Evolutionary conservation across 176 grass and related monocot genomes (phyloP).

Genomic region (Alopecurus myosuroides): DNA sequence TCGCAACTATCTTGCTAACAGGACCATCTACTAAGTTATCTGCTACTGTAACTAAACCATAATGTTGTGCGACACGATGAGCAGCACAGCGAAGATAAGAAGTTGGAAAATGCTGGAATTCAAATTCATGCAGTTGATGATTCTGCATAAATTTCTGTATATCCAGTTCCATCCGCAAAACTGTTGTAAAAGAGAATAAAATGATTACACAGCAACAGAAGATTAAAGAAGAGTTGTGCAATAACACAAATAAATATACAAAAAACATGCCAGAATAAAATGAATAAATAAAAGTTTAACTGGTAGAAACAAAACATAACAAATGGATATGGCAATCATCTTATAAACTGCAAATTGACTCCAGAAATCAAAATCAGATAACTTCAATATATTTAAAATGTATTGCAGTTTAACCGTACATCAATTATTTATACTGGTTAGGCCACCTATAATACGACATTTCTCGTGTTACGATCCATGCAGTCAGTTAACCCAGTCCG

Average conservation of each 20-base stretch:
- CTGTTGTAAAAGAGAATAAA: conserved; percentile 35
- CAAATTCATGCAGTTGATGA: conserved; percentile 79
- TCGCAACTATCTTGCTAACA: conserved; percentile 75
- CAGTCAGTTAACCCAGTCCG: background rate
- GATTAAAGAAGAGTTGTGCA: background rate
- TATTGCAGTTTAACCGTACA: background rate
- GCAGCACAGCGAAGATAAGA: conserved; percentile 94
- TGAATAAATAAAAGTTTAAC: background rate
- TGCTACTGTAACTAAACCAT: conserved; percentile 78
- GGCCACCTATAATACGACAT: background rate
- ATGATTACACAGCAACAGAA: conserved; percentile 18
- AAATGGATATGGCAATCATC: background rate
- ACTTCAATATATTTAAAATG: background rate
- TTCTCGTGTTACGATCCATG: background rate
- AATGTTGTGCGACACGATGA: conserved; percentile 98
- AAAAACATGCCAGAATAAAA: background rate
- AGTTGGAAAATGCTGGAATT: conserved; percentile 90
- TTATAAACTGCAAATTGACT: background rate
- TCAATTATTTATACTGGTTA: background rate
- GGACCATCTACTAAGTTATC: conserved; percentile 70
- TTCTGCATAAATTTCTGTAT: conserved; percentile 93
- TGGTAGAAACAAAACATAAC: background rate
- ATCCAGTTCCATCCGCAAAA: conserved; percentile 95
- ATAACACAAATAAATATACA: background rate
- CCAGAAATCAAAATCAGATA: background rate